Evolutionary conservation across 305 asterid species (phyloP).

Genomic region (Striga hermonthica): DNA sequence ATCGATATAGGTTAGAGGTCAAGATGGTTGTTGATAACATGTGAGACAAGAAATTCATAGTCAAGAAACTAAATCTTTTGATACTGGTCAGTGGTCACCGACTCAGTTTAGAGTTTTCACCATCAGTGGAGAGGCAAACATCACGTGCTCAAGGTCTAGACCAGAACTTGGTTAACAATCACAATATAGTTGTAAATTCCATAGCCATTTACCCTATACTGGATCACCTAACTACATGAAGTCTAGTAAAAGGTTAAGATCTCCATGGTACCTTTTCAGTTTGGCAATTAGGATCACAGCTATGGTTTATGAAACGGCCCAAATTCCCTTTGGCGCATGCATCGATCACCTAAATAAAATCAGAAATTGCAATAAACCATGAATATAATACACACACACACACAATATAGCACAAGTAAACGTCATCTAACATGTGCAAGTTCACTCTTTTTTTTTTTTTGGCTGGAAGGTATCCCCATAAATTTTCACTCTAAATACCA

Average conservation of each 20-base stretch:
- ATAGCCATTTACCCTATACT: slow-evolving; percentile 22
- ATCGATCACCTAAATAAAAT: slow-evolving; percentile 72
- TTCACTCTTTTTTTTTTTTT: no score
- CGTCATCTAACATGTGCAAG: slow-evolving; percentile 19
- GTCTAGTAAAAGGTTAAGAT: slow-evolving; percentile 26
- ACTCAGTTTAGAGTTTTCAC: neutral
- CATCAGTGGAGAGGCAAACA: slow-evolving; percentile 5
- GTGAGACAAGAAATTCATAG: neutral
- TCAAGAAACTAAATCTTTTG: slow-evolving; percentile 12
- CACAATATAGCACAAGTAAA: slow-evolving; percentile 16
- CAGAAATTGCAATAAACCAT: slow-evolving; percentile 27
- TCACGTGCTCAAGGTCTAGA: slow-evolving; percentile 16
- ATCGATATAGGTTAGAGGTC: slow-evolving; percentile 1
- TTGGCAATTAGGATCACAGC: slow-evolving; percentile 91
- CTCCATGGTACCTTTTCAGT: slow-evolving; percentile 72
- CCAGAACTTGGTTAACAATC: slow-evolving; percentile 14
- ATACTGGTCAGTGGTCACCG: neutral
- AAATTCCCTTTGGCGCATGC: slow-evolving; percentile 90
- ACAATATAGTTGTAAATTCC: slow-evolving; percentile 17
- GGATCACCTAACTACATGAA: slow-evolving; percentile 23
- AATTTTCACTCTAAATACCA: slow-evolving; percentile 12
- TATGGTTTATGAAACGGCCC: slow-evolving; percentile 90
- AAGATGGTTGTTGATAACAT: slow-evolving; percentile 7
- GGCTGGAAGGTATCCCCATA: no score
- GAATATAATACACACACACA: neutral